Evolutionary conservation across 2,329 filamentous ascomycete species (phyloP).

Genomic region (Phoma sp.): DNA sequence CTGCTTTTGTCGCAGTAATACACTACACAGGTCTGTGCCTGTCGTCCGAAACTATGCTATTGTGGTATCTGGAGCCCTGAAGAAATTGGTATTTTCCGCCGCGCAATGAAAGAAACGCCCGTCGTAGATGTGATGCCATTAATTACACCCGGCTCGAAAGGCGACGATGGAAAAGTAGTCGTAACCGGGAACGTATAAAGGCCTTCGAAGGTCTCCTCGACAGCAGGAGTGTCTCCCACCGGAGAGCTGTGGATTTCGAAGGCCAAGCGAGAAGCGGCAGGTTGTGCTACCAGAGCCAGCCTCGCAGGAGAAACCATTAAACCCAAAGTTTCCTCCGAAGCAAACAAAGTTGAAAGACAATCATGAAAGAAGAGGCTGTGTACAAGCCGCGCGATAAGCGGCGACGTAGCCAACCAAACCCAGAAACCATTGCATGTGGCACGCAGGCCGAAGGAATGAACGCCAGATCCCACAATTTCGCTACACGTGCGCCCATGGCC

Average conservation of each 20-base stretch:
- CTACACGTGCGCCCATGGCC: constrained; percentile 39
- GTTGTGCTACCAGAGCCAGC: constrained; percentile 24
- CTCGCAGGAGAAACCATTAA: constrained; percentile 41
- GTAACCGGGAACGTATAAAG: constrained; percentile 32
- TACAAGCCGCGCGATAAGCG: constrained; percentile 15
- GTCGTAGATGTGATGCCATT: constrained; percentile 46
- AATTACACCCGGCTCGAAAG: constrained; percentile 46
- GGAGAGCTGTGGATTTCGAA: constrained; percentile 12
- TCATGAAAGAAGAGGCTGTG: constrained; percentile 33
- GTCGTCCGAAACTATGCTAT: constrained; percentile 30
- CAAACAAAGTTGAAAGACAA: constrained; percentile 31
- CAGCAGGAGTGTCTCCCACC: constrained; percentile 1
- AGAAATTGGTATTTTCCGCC: constrained; percentile 34
- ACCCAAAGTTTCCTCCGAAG: constrained; percentile 29
- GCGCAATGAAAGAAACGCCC: constrained; percentile 33
- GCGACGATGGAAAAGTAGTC: constrained; percentile 36
- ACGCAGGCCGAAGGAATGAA: constrained; percentile 31
- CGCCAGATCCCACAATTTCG: constrained; percentile 44
- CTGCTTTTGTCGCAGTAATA: constrained; percentile 33
- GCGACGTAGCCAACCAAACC: constrained; percentile 22
- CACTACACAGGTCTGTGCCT: constrained; percentile 24
- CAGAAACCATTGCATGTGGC: constrained; percentile 29
- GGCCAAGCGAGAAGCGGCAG: constrained; percentile 24
- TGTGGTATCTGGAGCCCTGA: constrained; percentile 32
- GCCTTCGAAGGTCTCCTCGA: constrained; percentile 17